Conservation (phyloP, 1,284 basidiomycete genomes). For the Cerrena zonata region DNA sequence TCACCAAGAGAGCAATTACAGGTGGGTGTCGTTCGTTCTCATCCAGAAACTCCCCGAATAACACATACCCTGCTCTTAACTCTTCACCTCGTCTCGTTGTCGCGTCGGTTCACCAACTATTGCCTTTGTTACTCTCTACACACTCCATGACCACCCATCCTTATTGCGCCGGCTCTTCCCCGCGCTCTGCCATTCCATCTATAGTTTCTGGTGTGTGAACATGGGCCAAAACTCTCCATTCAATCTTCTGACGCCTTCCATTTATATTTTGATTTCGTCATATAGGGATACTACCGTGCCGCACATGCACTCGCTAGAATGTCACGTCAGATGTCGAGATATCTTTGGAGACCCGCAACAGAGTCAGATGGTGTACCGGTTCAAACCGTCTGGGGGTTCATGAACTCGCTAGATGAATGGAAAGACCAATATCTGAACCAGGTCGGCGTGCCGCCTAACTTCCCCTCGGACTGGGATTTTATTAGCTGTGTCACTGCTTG, state of each 20-base stretch:
- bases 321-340: conserved; percentile 70
- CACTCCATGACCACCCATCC: too few species aligned
- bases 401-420: conserved; percentile 67
- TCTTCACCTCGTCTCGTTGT: too few species aligned
- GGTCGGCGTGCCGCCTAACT: conserved; percentile 80
- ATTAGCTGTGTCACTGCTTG: conserved; percentile 72
- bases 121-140: too few species aligned
- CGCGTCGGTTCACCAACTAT: too few species aligned
- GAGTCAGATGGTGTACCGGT: conserved; percentile 73
- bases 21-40: conserved; percentile 34
- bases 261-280: conserved; percentile 10
- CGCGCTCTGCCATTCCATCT: background rate
- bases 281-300: conserved; percentile 71
- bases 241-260: conserved; percentile 13
- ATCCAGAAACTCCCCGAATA: background rate
- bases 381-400: conserved; percentile 54
- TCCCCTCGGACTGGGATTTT: conserved; percentile 85
- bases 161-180: conserved; percentile 5
- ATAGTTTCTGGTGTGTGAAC: conserved; percentile 27
- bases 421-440: conserved; percentile 66
- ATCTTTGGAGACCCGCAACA: conserved; percentile 72
- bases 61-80: too few species aligned
- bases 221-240: conserved; percentile 9
- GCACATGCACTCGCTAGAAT: conserved; percentile 76
- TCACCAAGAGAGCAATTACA: conserved; percentile 71